A percentile compares a stretch with the other conserved stretches of the same genome.
phyloP scores from a whole-genome alignment of 495 filamentous ascomycete genomes.

The Hypoxylon trugodes region DNA sequence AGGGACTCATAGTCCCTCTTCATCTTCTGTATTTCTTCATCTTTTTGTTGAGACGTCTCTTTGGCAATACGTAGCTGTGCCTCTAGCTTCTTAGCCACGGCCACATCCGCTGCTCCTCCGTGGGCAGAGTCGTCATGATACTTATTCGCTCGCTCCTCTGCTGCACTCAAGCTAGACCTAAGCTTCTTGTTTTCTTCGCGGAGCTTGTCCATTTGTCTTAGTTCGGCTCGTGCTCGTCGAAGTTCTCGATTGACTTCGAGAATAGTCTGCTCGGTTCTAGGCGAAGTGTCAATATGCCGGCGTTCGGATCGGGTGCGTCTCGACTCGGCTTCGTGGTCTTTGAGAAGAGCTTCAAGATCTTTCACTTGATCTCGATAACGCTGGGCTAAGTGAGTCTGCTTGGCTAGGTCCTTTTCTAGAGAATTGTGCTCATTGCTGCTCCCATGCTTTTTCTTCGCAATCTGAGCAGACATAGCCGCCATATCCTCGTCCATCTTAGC shows the following conservation, averaged over 20 bases:
- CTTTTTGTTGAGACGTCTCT: constrained; percentile 53
- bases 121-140: constrained; percentile 57
- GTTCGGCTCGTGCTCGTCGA: constrained; percentile 57
- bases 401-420: constrained; percentile 66
- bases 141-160: constrained; percentile 55
- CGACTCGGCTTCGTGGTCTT: constrained; percentile 52
- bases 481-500: constrained; percentile 69
- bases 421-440: constrained; percentile 58
- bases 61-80: constrained; percentile 49
- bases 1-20: constrained; percentile 62
- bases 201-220: constrained; percentile 57
- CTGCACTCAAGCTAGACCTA: constrained; percentile 54
- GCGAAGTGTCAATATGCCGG: constrained; percentile 45
- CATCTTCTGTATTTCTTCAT: constrained; percentile 63
- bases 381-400: constrained; percentile 71
- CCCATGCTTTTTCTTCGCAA: constrained; percentile 45
- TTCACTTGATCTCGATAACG: constrained; percentile 74
- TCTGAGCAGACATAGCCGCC: constrained; percentile 64
- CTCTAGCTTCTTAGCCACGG: constrained; percentile 54
- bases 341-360: constrained; percentile 64
- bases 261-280: constrained; percentile 56
- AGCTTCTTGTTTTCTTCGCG: constrained; percentile 58
- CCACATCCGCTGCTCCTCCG: constrained; percentile 47
- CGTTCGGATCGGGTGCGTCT: constrained; percentile 38
- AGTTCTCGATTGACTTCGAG: constrained; percentile 56